Base-by-base conservation (phyloP, 2,329 filamentous ascomycete species). In the Alternaria brassicae region DNA sequence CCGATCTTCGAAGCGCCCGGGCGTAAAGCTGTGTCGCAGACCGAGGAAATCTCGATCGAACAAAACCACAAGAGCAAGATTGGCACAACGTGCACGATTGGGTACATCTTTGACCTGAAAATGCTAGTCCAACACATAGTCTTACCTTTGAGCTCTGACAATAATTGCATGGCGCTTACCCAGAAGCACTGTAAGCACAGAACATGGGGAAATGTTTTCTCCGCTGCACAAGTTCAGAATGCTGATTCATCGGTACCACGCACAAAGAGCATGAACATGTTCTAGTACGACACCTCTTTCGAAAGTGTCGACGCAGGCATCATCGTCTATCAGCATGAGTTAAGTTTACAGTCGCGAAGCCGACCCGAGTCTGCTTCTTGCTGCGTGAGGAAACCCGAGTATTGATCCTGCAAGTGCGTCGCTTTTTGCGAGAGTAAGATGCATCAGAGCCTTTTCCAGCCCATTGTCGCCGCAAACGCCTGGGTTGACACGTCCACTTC, bases 1-100 rank as follows among this genome's bases (percentile, higher is more conserved):
- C 42, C 47, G 56, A 42, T 28, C n/a, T 45, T 60, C 23, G 47
- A 60, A 56, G 53, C 54, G 56, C 61, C 45, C 40, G 60, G 53
- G 54, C 61, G 54, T 51, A 41, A 41, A 41, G 30, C 25, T 56
- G 49, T 58, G 59, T 56, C 34, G 36, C 48, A 27, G 23, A 37
- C 41, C 37, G 48, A 28, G 21, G 30, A 28, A 34, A 19, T 49
- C 17, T 28, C 45, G 49, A 40, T 34, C 42, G 36, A 49, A 36
- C 39, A n/a, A n/a, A 40, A 34, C 25, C 36, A 27, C 54, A 44
- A 34, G 13, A 51, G 32, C 41, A 25, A 30, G 17, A 32, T 48
- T 48, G 45, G 23, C 30, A 32, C 47, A 25, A 30, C 40, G 39
- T 17, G 25, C 23, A 41, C 25, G 25, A 41, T n/a, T 27, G 10